Evolutionary conservation across 2,329 filamentous ascomycete species (phyloP).

Genomic region (Fusarium begoniae): DNA sequence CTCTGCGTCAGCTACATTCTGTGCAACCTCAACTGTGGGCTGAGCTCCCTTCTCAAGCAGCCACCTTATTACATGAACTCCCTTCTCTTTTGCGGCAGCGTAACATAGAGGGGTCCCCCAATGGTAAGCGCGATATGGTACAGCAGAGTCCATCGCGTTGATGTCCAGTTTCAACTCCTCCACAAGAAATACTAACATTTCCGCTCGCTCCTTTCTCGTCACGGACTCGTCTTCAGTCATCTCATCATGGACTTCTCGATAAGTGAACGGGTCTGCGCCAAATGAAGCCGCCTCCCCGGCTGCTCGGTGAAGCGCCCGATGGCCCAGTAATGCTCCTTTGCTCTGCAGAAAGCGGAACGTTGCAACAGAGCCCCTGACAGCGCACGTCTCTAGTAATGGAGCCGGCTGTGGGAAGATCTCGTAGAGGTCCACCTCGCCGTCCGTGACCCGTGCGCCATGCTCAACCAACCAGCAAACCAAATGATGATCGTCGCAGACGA

Average conservation of each 20-base stretch:
- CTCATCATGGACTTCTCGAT: neutral
- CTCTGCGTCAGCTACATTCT: neutral
- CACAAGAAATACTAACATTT: neutral
- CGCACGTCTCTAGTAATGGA: neutral
- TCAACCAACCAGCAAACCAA: neutral
- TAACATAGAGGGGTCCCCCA: neutral
- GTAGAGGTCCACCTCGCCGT: neutral
- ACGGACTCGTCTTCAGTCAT: fast-evolving
- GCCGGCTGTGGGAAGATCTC: neutral
- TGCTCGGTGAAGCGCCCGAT: neutral
- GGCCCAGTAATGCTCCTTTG: neutral
- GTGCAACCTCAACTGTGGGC: neutral
- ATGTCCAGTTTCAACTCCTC: neutral
- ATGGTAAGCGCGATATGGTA: neutral
- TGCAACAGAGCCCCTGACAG: neutral
- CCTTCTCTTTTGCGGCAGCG: neutral
- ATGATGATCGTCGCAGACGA: neutral
- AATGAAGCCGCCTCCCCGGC: neutral
- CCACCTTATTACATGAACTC: neutral
- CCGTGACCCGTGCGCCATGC: neutral
- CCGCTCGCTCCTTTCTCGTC: neutral
- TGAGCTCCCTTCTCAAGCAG: neutral
- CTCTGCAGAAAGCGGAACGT: neutral
- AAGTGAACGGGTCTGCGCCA: neutral
- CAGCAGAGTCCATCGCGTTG: neutral